These are phyloP conservation scores for Hanseniaspora lindneri DNA, from an alignment of 805 yeast species.

Conservation along the genomic window DNA sequence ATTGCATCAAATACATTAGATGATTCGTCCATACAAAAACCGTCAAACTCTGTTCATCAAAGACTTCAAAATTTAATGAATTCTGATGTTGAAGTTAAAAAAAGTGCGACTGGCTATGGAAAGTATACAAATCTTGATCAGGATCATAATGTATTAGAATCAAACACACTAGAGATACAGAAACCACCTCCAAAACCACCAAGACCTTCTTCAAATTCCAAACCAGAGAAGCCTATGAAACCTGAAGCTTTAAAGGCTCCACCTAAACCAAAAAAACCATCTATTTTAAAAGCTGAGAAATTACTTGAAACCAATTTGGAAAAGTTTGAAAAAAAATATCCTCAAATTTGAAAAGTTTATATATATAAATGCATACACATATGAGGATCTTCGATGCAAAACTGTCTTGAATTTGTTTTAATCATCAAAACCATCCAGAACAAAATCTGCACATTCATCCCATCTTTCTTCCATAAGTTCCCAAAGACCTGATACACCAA, in stretches of 20 bases:
- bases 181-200: slow-evolving; percentile 21
- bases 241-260: slow-evolving; percentile 30
- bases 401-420: not conserved
- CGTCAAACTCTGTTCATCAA: slow-evolving; percentile 19
- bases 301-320: slow-evolving; percentile 16
- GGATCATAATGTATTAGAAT: too few species aligned
- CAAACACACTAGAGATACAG: too few species aligned
- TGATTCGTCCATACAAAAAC: too few species aligned
- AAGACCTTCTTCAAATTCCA: slow-evolving; percentile 16
- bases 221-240: slow-evolving; percentile 15
- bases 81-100: slow-evolving; percentile 30
- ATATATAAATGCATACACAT: slow-evolving; percentile 3
- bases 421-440: slow-evolving; percentile 67
- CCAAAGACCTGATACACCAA: slow-evolving; percentile 52
- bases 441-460: slow-evolving; percentile 75
- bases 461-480: slow-evolving; percentile 70
- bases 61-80: slow-evolving; percentile 41
- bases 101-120: slow-evolving; percentile 76
- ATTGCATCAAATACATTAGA: too few species aligned
- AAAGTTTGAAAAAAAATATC: slow-evolving; percentile 14
- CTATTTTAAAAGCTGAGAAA: slow-evolving; percentile 29
- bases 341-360: not conserved
- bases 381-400: too few species aligned
- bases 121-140: too few species aligned
- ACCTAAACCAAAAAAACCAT: slow-evolving; percentile 58